A percentile compares a stretch with the other conserved stretches of the same genome.
Evolutionary conservation across 2,329 filamentous ascomycete genomes (phyloP).

Genomic region (Aspergillus caelatus): DNA sequence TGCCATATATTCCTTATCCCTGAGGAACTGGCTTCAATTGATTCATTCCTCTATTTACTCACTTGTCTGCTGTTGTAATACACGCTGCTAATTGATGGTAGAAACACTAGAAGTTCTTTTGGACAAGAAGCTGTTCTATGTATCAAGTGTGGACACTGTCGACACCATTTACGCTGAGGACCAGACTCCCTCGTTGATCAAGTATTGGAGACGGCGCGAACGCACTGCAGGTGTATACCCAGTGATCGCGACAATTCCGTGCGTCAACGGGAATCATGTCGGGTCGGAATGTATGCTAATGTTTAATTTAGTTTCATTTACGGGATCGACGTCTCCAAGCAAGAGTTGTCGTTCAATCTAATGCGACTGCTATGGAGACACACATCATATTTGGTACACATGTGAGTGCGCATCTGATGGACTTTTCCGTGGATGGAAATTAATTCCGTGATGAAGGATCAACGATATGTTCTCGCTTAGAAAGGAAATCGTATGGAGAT

Average conservation of each 20-base stretch:
- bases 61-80: neutral
- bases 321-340: conserved; percentile 2
- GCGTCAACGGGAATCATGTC: neutral
- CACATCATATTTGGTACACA: conserved; percentile 17
- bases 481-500: conserved; percentile 10
- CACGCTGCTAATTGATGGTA: neutral
- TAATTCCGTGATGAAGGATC: neutral
- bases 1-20: neutral
- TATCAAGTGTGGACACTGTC: conserved; percentile 12
- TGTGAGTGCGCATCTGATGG: neutral
- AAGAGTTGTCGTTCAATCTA: neutral
- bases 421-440: neutral
- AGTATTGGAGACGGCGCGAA: conserved; percentile 14
- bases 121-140: conserved; percentile 6
- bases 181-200: conserved; percentile 6
- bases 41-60: neutral
- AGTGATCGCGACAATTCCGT: conserved; percentile 17
- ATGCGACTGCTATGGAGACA: conserved; percentile 13
- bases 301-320: conserved; percentile 8
- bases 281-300: neutral
- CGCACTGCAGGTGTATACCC: conserved; percentile 13
- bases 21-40: too few relatives aligned
- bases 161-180: conserved; percentile 3
- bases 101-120: conserved; percentile 10
- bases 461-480: conserved; percentile 18